Evolutionary conservation across 2,329 filamentous ascomycete genomes (phyloP).

Genomic region (Acephala macrosclerotiorum): DNA sequence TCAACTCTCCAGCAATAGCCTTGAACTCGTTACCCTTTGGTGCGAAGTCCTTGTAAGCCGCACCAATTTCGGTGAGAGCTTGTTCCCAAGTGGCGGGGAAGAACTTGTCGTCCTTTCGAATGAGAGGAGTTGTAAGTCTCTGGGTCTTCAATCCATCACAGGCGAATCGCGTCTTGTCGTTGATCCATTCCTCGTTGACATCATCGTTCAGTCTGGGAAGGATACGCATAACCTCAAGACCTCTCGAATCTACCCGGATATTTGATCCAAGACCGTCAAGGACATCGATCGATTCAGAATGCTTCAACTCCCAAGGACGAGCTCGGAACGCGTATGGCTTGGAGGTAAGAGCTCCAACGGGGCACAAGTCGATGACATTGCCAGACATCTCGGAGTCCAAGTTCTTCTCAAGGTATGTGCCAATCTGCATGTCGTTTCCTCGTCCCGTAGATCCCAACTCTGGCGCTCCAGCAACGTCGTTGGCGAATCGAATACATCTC

Average conservation of each 20-base stretch:
- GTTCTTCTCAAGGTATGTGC: constrained; percentile 94
- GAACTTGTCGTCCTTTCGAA: constrained; percentile 89
- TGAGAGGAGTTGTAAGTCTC: constrained; percentile 88
- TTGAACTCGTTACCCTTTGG: constrained; percentile 96
- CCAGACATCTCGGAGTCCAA: constrained; percentile 94
- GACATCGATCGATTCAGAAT: constrained; percentile 95
- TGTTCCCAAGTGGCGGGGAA: constrained; percentile 95
- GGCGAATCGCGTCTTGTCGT: constrained; percentile 96
- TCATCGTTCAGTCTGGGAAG: constrained; percentile 94
- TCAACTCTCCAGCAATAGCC: constrained; percentile 87
- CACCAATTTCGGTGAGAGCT: constrained; percentile 84
- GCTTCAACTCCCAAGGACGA: constrained; percentile 95
- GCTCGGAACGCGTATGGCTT: constrained; percentile 98
- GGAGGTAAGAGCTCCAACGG: constrained; percentile 93
- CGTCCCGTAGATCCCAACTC: constrained; percentile 94
- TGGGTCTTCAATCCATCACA: constrained; percentile 97
- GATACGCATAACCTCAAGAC: constrained; percentile 95
- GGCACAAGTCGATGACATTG: constrained; percentile 98
- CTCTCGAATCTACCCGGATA: constrained; percentile 91
- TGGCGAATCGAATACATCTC: constrained; percentile 95
- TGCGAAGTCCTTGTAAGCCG: constrained; percentile 79
- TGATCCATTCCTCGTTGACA: constrained; percentile 99
- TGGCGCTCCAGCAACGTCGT: constrained; percentile 94
- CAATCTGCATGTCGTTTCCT: constrained; percentile 97
- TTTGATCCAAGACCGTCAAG: constrained; percentile 92